Evolutionary conservation across 768 basidiomycete species (phyloP).

Genomic region (Russula ochroleuca): DNA sequence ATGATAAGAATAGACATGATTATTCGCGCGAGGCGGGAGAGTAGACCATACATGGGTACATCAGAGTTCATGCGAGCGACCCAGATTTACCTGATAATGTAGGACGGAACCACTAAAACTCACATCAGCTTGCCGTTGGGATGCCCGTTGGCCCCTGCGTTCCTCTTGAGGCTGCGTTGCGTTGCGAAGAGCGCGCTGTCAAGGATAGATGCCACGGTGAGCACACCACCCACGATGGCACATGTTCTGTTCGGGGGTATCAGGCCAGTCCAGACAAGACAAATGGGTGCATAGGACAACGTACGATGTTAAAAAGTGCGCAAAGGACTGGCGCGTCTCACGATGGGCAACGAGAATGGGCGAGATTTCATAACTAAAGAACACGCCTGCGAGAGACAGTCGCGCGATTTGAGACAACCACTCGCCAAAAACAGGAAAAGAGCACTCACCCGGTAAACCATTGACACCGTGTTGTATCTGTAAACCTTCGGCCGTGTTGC

Average conservation of each 20-base stretch:
- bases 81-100: constrained; percentile 5
- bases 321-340: constrained; percentile 90
- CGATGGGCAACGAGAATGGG: constrained; percentile 91
- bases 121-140: constrained; percentile 28
- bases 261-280: constrained; percentile 5
- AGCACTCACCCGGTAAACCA: constrained; percentile 59
- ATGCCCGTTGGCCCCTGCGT: constrained; percentile 30
- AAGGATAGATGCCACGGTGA: constrained; percentile 87
- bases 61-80: constrained; percentile 1
- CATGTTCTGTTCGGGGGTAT: constrained; percentile 60
- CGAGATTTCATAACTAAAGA: constrained; percentile 95
- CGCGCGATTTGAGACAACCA: constrained; percentile 2
- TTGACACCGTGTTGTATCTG: constrained; percentile 67
- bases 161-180: constrained; percentile 67
- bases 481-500: constrained; percentile 58
- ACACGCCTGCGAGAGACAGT: constrained; percentile 51
- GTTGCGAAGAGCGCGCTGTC: constrained; percentile 87
- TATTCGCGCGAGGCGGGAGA: not conserved
- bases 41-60: constrained; percentile 18
- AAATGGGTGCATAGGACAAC: constrained; percentile 34
- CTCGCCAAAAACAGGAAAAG: not conserved
- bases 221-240: constrained; percentile 94
- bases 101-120: constrained; percentile 2
- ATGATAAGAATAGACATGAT: not conserved
- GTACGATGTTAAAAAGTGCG: constrained; percentile 96